Evolutionary conservation across 2,329 filamentous ascomycete species (phyloP).

Genomic region (Microdochium paspali): DNA sequence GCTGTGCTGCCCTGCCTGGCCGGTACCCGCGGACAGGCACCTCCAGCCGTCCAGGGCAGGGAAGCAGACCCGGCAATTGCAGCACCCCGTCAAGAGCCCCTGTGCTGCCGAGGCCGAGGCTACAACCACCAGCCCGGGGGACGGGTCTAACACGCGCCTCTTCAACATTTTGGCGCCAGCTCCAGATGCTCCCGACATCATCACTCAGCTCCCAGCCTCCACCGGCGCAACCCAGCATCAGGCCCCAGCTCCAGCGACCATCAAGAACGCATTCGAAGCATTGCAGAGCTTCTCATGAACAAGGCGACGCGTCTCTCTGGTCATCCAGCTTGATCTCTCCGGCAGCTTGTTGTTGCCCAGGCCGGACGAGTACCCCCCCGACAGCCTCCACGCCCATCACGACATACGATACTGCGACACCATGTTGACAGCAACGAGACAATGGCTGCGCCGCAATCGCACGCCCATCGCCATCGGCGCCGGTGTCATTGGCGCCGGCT

Average conservation of each 20-base stretch:
- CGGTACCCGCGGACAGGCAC: no score
- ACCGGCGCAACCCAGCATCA: no score
- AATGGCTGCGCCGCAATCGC: slow-evolving; percentile 88
- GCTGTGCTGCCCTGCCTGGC: background rate
- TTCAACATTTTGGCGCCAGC: no score
- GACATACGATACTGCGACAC: background rate
- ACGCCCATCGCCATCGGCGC: slow-evolving; percentile 82
- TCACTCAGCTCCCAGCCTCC: no score
- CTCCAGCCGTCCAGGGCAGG: no score
- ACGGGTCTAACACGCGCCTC: background rate
- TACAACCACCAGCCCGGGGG: background rate
- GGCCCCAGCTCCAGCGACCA: no score
- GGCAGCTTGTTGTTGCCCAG: background rate
- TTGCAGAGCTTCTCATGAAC: no score
- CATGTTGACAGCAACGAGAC: slow-evolving; percentile 66
- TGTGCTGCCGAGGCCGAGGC: background rate
- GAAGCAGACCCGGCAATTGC: background rate
- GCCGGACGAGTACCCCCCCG: background rate
- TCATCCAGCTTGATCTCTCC: background rate
- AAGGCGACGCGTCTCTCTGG: no score
- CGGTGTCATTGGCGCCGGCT: slow-evolving; percentile 80
- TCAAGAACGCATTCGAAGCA: no score
- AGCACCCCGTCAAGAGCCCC: background rate
- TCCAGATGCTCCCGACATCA: no score
- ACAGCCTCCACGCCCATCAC: background rate